Base-by-base conservation (phyloP, 2,329 filamentous ascomycete genomes). In the Claviceps pusilla region DNA sequence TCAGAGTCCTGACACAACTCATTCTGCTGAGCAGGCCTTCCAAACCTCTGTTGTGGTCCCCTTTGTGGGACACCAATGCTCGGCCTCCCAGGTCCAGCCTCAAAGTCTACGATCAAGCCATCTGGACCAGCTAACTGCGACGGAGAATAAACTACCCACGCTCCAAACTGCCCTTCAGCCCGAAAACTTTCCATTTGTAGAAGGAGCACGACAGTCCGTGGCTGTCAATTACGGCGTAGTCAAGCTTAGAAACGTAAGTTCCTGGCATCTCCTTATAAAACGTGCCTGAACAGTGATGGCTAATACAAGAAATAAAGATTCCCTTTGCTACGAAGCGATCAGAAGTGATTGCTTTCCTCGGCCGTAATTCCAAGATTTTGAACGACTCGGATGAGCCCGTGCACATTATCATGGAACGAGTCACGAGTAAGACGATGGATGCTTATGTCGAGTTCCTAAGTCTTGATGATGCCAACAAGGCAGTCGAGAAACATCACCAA, bases 371-470 rank as follows among this genome's bases (percentile, higher is more conserved):
- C 28, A 75, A 72, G 55, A 72, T 82, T 39, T 64, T 80, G 49
- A 75, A 73, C 35, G 78, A 82, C 56, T 63, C 62, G 2, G 70
- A 77, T 6, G 79, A 81, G 60, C 75, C 77, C 0, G 70, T 83
- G 7, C 80, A 83, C 56, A 81, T 83, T 58, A 79, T 82, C 59
- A 82, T 83, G 79, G 80, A 83, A 54, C 74, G 78, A n/a, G 71
- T 75, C 28, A 78, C 77, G 3, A 75, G 75, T 62, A 83, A 82
- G 72, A 83, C 80, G 0, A 75, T 79, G 64, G 79, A 83, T 57
- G 77, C 75, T 4, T 83, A 76, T 57, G 74, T 81, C 46, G 80
- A 83, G 64, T 81, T 83, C 55, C 62, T 72, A 28, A 74, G 66
- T 31, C 66, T 76, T 4, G 65, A 74, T 6, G 78, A 80, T 55